These are phyloP conservation scores for Tricholoma matsutake DNA, from an alignment of 768 basidiomycete genomes.

Conservation along the genomic window DNA sequence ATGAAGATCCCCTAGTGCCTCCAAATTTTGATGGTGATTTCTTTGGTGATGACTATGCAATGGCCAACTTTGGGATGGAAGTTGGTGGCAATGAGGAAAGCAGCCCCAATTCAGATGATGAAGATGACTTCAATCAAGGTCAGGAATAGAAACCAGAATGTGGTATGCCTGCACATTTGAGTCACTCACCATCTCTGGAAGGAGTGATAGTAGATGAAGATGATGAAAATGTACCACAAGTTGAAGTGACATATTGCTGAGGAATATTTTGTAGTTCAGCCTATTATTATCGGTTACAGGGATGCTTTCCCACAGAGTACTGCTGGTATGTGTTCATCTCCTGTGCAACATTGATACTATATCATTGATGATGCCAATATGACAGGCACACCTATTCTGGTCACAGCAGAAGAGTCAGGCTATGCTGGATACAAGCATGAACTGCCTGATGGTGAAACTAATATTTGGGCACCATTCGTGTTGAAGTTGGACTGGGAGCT, in stretches of 20 bases:
- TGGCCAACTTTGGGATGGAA: neutral
- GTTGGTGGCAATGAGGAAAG: neutral
- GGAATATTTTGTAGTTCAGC: neutral
- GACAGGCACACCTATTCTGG: neutral
- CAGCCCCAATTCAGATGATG: neutral
- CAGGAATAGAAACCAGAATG: no score
- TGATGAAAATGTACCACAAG: neutral
- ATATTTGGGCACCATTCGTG: slow-evolving; percentile 28
- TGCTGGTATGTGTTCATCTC: neutral
- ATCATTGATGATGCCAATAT: no score
- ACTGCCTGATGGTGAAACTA: neutral
- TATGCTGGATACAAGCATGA: neutral
- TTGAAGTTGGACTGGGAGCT: slow-evolving; percentile 37
- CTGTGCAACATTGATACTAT: neutral
- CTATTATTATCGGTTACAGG: neutral
- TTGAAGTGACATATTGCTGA: neutral
- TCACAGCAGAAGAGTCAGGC: no score
- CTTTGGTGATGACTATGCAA: neutral
- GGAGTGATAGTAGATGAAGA: neutral
- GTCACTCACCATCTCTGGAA: neutral
- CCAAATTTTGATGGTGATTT: neutral
- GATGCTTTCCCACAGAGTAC: neutral
- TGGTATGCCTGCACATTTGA: no score
- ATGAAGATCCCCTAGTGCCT: neutral
- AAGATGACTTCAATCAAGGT: slow-evolving; percentile 1